These are phyloP conservation scores for Sindora glabra DNA, from an alignment of 306 rosid genomes.

Conservation along the genomic window DNA sequence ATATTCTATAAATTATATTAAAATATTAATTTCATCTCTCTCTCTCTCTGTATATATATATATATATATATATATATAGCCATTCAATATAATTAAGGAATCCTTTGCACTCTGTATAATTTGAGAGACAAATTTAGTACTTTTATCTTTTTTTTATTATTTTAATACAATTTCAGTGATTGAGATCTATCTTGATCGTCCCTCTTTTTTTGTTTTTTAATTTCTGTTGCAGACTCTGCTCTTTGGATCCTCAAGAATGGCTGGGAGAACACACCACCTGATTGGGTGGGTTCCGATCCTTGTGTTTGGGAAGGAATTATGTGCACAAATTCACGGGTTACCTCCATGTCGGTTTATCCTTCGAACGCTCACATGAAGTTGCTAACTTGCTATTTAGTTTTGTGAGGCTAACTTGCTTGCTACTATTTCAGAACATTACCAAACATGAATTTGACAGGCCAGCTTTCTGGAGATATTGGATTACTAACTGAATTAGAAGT, in stretches of 20 bases:
- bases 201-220: not conserved
- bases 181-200: too few species aligned
- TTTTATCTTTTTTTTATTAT: too few species aligned
- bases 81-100: too few species aligned
- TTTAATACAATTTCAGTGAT: too few species aligned
- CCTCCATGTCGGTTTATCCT: conserved; percentile 23
- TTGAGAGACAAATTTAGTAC: too few species aligned
- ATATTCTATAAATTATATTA: too few species aligned
- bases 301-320: conserved; percentile 19
- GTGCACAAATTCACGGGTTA: conserved; percentile 21
- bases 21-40: too few species aligned
- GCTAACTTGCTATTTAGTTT: not conserved
- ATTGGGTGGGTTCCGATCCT: conserved; percentile 22
- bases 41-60: too few species aligned
- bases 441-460: conserved; percentile 23
- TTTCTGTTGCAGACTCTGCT: conserved; percentile 4
- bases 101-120: too few species aligned
- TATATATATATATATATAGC: too few species aligned
- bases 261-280: not conserved
- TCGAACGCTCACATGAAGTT: not conserved
- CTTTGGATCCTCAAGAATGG: not conserved
- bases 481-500: conserved; percentile 25
- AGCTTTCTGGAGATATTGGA: conserved; percentile 25
- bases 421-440: conserved; percentile 33
- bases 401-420: not conserved